Conservation (phyloP, 1,139 yeast genomes). For the Blastobotrys capitulatus region DNA sequence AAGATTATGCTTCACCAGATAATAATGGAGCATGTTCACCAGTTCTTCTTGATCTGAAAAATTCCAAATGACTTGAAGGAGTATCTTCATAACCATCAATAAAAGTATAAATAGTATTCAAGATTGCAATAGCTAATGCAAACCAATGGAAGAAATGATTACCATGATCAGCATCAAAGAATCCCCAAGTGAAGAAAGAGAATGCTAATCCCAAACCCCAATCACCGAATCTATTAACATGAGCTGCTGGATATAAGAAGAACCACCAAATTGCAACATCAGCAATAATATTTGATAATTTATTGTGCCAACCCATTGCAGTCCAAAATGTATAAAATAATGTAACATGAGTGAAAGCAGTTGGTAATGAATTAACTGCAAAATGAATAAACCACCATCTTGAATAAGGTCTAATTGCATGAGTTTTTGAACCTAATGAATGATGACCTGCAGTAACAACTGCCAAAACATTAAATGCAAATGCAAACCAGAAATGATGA, state of each 20-base stretch:
- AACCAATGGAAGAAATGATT: slow-evolving; percentile 14
- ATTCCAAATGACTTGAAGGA: slow-evolving; percentile 6
- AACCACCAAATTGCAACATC: slow-evolving; percentile 76
- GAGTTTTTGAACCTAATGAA: slow-evolving; percentile 3
- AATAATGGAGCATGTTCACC: slow-evolving; percentile 16
- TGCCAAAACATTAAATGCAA: slow-evolving; percentile 7
- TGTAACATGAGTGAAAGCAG: slow-evolving; percentile 67
- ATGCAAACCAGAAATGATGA: slow-evolving; percentile 9
- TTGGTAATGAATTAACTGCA: slow-evolving; percentile 63
- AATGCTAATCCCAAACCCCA: slow-evolving; percentile 64
- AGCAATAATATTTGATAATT: slow-evolving; percentile 62
- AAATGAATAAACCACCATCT: slow-evolving; percentile 57
- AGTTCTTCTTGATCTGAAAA: background rate
- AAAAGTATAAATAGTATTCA: slow-evolving; percentile 11
- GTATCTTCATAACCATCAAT: slow-evolving; percentile 14
- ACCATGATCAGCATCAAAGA: slow-evolving; percentile 6
- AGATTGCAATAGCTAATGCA: slow-evolving; percentile 9
- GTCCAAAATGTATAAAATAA: slow-evolving; percentile 85
- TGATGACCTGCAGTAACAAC: slow-evolving; percentile 2
- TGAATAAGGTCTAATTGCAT: slow-evolving; percentile 43
- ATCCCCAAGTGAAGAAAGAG: slow-evolving; percentile 28
- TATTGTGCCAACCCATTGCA: slow-evolving; percentile 38
- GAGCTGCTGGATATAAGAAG: slow-evolving; percentile 55
- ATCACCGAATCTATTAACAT: slow-evolving; percentile 57
- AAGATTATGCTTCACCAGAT: slow-evolving; percentile 10